phyloP scores from a whole-genome alignment of 2,329 filamentous ascomycete genomes.

The Didymella pomorum region DNA sequence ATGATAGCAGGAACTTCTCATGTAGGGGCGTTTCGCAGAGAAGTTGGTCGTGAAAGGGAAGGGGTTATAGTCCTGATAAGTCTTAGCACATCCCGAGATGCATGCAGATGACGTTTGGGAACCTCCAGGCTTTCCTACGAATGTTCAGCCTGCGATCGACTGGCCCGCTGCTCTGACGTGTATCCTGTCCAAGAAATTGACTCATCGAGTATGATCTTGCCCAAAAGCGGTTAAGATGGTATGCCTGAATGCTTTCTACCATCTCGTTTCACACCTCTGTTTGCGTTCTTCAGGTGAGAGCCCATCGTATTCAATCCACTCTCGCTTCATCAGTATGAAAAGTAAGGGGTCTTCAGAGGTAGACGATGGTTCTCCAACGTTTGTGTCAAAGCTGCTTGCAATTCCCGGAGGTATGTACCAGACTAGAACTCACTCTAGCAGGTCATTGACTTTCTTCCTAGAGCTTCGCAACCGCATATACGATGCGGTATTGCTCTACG shows the following conservation, averaged over 20 bases:
- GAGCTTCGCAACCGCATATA: slow-evolving; percentile 2
- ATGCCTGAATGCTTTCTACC: neutral
- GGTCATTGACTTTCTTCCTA: neutral
- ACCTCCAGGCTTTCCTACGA: neutral
- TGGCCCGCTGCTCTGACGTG: neutral
- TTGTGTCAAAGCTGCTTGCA: neutral
- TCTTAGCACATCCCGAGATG: neutral
- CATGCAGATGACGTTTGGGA: neutral
- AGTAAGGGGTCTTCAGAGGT: neutral
- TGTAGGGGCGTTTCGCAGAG: too few species aligned
- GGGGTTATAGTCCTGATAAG: neutral
- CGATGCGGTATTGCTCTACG: neutral
- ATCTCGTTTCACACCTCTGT: neutral
- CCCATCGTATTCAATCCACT: too few species aligned
- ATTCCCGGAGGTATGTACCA: neutral
- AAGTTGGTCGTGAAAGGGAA: too few species aligned
- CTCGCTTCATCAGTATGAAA: neutral
- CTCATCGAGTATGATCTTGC: neutral
- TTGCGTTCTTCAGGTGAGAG: too few species aligned
- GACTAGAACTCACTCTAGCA: too few species aligned
- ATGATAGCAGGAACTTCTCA: too few species aligned
- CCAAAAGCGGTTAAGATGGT: neutral
- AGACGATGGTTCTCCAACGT: neutral
- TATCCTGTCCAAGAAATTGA: neutral
- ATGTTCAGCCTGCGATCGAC: neutral